phyloP scores from a whole-genome alignment of 768 basidiomycete genomes.

The Russula lepida region DNA sequence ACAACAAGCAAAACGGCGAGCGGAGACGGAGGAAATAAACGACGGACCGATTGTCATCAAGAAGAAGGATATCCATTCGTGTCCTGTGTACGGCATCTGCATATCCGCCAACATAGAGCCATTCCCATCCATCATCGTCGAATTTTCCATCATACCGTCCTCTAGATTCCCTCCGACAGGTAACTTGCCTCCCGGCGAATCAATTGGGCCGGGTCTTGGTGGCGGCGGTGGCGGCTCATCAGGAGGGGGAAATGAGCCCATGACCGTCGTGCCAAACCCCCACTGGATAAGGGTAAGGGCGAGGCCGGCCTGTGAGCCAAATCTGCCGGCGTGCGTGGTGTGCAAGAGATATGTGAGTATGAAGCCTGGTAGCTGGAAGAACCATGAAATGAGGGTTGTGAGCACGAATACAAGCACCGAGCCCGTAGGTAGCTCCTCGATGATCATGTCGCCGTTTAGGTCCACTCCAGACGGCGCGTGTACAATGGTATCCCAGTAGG shows the following conservation, averaged over 20 bases:
- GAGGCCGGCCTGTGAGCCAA: conserved; percentile 90
- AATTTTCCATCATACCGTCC: conserved; percentile 6
- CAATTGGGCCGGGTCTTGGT: neutral
- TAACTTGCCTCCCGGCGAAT: neutral
- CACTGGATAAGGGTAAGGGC: conserved; percentile 92
- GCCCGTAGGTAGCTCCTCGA: conserved; percentile 87
- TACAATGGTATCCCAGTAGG: conserved; percentile 96
- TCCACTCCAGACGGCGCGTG: conserved; percentile 60
- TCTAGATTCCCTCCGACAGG: conserved; percentile 16
- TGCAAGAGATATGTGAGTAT: conserved; percentile 88
- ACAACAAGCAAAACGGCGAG: neutral
- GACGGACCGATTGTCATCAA: conserved; percentile 77
- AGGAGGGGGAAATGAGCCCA: conserved; percentile 22
- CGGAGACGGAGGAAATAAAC: neutral
- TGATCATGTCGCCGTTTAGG: conserved; percentile 59
- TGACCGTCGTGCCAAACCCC: conserved; percentile 60
- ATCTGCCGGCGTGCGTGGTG: conserved; percentile 87
- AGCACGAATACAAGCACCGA: conserved; percentile 62
- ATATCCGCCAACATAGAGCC: neutral
- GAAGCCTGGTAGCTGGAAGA: conserved; percentile 96
- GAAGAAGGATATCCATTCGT: conserved; percentile 86
- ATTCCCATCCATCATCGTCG: conserved; percentile 12
- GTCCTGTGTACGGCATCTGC: conserved; percentile 36
- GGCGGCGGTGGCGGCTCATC: neutral
- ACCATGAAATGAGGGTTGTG: conserved; percentile 81